These are phyloP conservation scores for Tolypocladium capitatum DNA, from an alignment of 2,329 filamentous ascomycete genomes.

Conservation along the genomic window DNA sequence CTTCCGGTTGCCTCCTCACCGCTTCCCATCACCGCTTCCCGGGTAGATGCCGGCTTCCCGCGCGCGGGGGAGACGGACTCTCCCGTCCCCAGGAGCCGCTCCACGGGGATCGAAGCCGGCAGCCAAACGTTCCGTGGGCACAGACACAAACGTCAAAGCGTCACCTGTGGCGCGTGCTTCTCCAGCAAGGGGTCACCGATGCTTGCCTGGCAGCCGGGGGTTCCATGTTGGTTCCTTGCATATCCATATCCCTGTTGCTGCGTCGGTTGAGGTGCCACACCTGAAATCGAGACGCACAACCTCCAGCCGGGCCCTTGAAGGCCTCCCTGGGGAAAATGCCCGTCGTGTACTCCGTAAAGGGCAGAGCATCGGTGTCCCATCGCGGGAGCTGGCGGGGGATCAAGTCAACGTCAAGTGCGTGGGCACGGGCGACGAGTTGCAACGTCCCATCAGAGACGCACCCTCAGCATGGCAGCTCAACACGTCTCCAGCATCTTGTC, in stretches of 20 bases:
- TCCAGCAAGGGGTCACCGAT: not conserved
- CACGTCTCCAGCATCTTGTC: constrained; percentile 91
- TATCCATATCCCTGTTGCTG: not conserved
- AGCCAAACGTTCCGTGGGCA: not conserved
- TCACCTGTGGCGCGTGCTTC: not conserved
- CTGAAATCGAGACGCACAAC: not conserved
- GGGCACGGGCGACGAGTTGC: not conserved
- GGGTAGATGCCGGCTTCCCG: too few relatives aligned
- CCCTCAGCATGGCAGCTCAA: constrained; percentile 20
- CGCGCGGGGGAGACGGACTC: not conserved
- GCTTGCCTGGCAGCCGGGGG: not conserved
- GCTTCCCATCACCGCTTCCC: not conserved
- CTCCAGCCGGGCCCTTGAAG: not conserved
- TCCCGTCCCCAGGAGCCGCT: too few relatives aligned
- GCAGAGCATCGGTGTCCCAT: not conserved
- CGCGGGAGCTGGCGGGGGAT: not conserved
- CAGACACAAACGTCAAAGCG: not conserved
- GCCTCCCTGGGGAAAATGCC: not conserved
- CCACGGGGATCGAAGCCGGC: not conserved
- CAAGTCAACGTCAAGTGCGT: not conserved
- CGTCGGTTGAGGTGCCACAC: not conserved
- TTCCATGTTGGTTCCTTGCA: not conserved
- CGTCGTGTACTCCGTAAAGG: too few relatives aligned
- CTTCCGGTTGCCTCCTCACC: not conserved
- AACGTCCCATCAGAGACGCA: too few relatives aligned